Conservation (phyloP, 1,284 basidiomycete species). For the Rhizoctonia solani region DNA sequence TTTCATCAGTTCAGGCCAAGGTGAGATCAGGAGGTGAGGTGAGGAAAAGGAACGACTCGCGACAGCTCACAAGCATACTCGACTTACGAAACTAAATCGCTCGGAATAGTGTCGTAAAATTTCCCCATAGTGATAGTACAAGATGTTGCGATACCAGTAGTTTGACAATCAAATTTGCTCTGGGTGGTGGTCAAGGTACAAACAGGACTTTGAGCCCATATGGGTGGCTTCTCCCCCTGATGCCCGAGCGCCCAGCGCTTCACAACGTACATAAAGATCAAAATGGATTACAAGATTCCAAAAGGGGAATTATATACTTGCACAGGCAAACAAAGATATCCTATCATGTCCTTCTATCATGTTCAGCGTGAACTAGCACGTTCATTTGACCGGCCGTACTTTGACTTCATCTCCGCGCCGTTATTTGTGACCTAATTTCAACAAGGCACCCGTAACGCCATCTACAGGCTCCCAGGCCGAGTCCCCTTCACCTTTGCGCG, state of each 20-base stretch:
- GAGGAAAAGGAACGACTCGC: no score
- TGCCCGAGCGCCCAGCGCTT: constrained; percentile 1
- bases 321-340: constrained; percentile 11
- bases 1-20: no score
- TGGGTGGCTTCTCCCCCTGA: not conserved
- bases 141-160: no score
- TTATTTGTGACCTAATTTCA: constrained; percentile 77
- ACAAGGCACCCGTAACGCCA: constrained; percentile 70
- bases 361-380: constrained; percentile 11
- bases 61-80: no score
- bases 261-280: not conserved
- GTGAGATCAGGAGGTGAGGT: no score
- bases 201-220: not conserved
- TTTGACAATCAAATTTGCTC: no score
- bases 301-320: constrained; percentile 7
- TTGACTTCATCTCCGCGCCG: not conserved
- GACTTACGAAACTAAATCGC: constrained; percentile 46
- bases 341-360: not conserved
- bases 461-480: constrained; percentile 79
- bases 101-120: constrained; percentile 54
- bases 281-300: not conserved
- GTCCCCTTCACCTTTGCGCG: constrained; percentile 63
- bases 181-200: constrained; percentile 2
- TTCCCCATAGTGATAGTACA: constrained; percentile 49
- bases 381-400: not conserved